phyloP scores from a whole-genome alignment of 2,329 filamentous ascomycete species.

The Cladobotryum mycophilum region DNA sequence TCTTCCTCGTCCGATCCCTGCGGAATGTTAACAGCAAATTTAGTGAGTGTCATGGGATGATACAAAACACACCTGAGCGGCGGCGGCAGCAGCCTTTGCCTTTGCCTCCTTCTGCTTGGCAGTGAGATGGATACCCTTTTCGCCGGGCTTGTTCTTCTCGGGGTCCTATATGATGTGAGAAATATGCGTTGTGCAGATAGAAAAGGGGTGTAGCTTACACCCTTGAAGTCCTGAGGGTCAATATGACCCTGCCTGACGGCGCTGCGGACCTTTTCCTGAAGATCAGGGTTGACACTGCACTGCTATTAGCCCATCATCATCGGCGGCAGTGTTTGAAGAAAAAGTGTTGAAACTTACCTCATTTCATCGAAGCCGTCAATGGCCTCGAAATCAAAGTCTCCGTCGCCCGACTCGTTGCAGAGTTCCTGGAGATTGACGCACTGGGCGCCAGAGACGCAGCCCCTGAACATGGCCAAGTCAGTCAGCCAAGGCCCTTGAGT shows the following conservation, averaged over 20 bases:
- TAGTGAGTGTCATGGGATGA: background rate
- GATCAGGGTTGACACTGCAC: conserved; percentile 45
- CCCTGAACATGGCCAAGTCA: conserved; percentile 48
- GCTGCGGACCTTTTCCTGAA: conserved; percentile 66
- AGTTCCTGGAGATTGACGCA: conserved; percentile 58
- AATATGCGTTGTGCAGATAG: conserved; percentile 2
- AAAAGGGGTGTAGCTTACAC: conserved; percentile 52
- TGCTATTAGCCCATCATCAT: conserved; percentile 11
- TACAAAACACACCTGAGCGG: conserved; percentile 15
- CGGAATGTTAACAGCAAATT: conserved; percentile 16
- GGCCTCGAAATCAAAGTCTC: conserved; percentile 52
- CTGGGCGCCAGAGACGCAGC: conserved; percentile 75
- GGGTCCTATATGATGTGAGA: conserved; percentile 50
- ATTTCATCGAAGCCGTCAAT: conserved; percentile 82
- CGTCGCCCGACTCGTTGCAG: conserved; percentile 39
- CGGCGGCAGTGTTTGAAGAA: background rate
- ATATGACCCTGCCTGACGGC: conserved; percentile 75
- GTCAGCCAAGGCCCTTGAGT: background rate
- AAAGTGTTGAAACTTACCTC: conserved; percentile 28
- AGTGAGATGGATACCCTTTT: conserved; percentile 53
- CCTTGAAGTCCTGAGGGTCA: conserved; percentile 79
- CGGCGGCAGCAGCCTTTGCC: conserved; percentile 24
- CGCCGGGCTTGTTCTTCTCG: conserved; percentile 64
- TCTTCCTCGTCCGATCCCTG: conserved; percentile 22
- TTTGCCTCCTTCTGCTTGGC: conserved; percentile 31